Conservation (phyloP, 192 early-diverging fungal species). For the Gonapodya sp. region DNA sequence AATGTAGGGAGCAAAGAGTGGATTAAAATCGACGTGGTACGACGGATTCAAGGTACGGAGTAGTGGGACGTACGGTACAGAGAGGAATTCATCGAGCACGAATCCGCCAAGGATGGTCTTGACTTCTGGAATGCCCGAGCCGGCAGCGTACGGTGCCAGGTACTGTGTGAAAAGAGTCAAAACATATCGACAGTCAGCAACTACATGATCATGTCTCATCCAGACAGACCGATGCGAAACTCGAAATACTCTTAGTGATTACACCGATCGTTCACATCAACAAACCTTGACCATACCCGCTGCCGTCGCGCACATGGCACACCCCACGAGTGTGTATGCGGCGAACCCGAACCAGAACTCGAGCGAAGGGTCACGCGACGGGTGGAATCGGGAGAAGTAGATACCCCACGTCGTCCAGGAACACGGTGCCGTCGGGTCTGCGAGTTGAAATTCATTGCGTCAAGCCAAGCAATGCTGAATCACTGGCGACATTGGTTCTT, state of each 20-base stretch:
- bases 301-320: background rate
- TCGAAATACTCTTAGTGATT: too few species aligned
- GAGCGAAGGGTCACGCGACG: background rate
- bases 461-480: too few species aligned
- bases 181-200: slow-evolving; percentile 32
- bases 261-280: too few species aligned
- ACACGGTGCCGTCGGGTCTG: slow-evolving; percentile 9
- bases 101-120: slow-evolving; percentile 92
- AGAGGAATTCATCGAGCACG: slow-evolving; percentile 81
- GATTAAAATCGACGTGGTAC: background rate
- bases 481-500: too few species aligned
- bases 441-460: too few species aligned
- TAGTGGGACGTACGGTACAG: slow-evolving; percentile 33
- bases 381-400: background rate
- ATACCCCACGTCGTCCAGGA: background rate
- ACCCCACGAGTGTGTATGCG: background rate
- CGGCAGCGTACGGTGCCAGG: slow-evolving; percentile 51
- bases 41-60: too few species aligned
- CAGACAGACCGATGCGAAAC: too few species aligned
- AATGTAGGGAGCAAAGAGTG: background rate
- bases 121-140: slow-evolving; percentile 78
- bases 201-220: too few species aligned
- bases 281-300: background rate
- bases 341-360: background rate
- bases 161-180: slow-evolving; percentile 23